These are phyloP conservation scores for Aspergillus sp. DNA, from an alignment of 2,329 filamentous ascomycete genomes.

Conservation along the genomic window DNA sequence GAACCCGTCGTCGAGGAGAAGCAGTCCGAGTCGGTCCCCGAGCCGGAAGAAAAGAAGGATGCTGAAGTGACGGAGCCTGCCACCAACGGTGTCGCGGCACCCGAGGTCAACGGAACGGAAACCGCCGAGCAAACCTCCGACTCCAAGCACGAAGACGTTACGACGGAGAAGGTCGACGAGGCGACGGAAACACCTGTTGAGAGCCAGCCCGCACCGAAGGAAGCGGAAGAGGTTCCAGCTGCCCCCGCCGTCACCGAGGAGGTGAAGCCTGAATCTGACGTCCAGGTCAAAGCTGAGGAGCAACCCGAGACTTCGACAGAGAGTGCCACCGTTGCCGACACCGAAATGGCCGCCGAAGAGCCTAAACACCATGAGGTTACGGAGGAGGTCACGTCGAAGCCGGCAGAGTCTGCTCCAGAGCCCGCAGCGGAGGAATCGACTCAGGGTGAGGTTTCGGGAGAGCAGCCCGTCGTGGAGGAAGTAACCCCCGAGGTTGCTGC, in stretches of 20 bases:
- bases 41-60: slow-evolving; percentile 12
- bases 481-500: not conserved
- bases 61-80: slow-evolving; percentile 6
- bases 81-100: slow-evolving; percentile 7
- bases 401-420: slow-evolving; percentile 12
- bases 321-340: not conserved
- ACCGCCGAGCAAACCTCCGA: slow-evolving; percentile 10
- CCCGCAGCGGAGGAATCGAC: slow-evolving; percentile 1
- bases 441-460: not conserved
- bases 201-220: not conserved
- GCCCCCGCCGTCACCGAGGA: not conserved
- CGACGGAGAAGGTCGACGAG: not conserved
- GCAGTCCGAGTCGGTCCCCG: slow-evolving; percentile 8
- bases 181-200: slow-evolving; percentile 3
- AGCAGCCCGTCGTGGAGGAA: slow-evolving; percentile 4
- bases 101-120: slow-evolving; percentile 17
- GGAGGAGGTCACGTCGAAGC: not conserved
- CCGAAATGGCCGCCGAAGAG: slow-evolving; percentile 9
- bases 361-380: slow-evolving; percentile 8
- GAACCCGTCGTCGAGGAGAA: slow-evolving; percentile 12
- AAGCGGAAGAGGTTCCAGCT: not conserved
- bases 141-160: slow-evolving; percentile 6
- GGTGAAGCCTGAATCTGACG: not conserved
- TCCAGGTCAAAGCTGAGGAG: slow-evolving; percentile 2
- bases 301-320: slow-evolving; percentile 2